Evolutionary conservation across 495 filamentous ascomycete species (phyloP).

Genomic region (Astrocystis sublimbata): DNA sequence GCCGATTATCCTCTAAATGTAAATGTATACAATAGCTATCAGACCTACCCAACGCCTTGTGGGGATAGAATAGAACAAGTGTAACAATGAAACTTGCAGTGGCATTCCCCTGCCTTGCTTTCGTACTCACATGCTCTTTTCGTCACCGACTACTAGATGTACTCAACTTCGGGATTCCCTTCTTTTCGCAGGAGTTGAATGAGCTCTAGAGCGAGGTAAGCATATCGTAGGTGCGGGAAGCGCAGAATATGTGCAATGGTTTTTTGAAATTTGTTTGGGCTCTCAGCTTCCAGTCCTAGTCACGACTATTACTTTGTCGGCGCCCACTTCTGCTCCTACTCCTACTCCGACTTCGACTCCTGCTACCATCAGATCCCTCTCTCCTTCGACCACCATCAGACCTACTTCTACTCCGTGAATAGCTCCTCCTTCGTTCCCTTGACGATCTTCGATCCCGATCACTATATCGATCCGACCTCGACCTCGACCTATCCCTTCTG

Average conservation of each 20-base stretch:
- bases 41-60: conserved; percentile 9
- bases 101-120: neutral
- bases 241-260: too few relatives aligned
- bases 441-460: conserved; percentile 17
- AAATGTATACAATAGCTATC: too few relatives aligned
- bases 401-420: conserved; percentile 27
- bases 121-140: neutral
- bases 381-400: conserved; percentile 41
- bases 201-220: too few relatives aligned
- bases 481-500: conserved; percentile 24
- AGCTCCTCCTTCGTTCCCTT: conserved; percentile 24
- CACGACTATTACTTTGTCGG: neutral
- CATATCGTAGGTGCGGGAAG: too few relatives aligned
- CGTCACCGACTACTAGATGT: neutral
- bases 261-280: too few relatives aligned
- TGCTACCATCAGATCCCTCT: conserved; percentile 20
- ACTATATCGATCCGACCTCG: conserved; percentile 17
- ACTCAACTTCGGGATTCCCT: too few relatives aligned
- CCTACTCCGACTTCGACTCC: conserved; percentile 1
- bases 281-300: too few relatives aligned
- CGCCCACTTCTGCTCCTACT: neutral
- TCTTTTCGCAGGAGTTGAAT: too few relatives aligned
- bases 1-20: too few relatives aligned
- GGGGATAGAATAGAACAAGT: neutral
- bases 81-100: neutral